Evolutionary conservation across 352 stramenopile species (phyloP).

Genomic region (Phytopythium litorale): DNA sequence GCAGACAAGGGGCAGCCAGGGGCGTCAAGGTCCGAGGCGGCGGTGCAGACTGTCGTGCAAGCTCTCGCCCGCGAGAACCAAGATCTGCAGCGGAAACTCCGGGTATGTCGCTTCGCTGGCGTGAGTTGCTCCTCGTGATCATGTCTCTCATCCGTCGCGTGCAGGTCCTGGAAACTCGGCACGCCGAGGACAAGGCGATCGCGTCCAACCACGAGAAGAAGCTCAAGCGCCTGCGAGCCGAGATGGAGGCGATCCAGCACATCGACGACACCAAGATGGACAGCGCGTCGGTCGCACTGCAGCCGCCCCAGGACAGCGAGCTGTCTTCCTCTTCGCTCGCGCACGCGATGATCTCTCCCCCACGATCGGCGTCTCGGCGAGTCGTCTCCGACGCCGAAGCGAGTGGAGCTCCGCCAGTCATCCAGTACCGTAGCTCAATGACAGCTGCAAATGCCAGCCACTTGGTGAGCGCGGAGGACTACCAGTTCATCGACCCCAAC

Average conservation of each 20-base stretch:
- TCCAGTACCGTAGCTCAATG: background rate
- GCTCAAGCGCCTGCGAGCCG: slow-evolving; percentile 58
- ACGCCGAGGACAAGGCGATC: slow-evolving; percentile 55
- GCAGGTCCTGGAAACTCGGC: slow-evolving; percentile 57
- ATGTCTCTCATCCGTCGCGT: background rate
- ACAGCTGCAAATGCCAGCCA: slow-evolving; percentile 9
- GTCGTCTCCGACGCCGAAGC: background rate
- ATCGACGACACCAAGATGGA: slow-evolving; percentile 42
- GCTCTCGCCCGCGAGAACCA: slow-evolving; percentile 67
- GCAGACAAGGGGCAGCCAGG: slow-evolving; percentile 26
- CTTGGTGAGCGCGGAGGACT: slow-evolving; percentile 37
- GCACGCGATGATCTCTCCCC: background rate
- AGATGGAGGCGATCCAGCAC: slow-evolving; percentile 75
- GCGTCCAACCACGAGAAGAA: slow-evolving; percentile 58
- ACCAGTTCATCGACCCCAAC: slow-evolving; percentile 74
- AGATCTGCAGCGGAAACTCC: slow-evolving; percentile 57
- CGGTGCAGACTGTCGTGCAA: slow-evolving; percentile 44
- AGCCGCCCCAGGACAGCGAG: background rate
- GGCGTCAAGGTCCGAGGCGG: slow-evolving; percentile 6
- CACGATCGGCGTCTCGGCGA: background rate
- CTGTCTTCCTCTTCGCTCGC: background rate
- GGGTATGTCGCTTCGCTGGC: slow-evolving; percentile 15
- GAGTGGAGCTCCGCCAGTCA: background rate
- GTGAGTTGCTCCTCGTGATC: background rate
- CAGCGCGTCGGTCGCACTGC: background rate